These are phyloP conservation scores for Poteriospumella lacustris DNA, from an alignment of 108 stramenopile species.

Conservation along the genomic window DNA sequence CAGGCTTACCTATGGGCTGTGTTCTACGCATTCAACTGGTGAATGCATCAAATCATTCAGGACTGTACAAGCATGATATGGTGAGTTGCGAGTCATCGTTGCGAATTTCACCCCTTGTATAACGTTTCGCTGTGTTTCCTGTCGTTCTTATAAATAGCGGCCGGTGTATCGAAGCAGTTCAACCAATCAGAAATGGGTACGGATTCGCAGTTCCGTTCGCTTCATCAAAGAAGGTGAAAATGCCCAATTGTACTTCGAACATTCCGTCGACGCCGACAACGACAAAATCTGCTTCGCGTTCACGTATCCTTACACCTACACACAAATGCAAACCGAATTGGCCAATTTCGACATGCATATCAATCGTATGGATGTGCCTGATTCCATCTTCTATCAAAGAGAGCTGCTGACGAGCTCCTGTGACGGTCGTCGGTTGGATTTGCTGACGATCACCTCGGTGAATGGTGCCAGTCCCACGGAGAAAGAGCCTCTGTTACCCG, in stretches of 20 bases:
- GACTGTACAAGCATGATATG: constrained; percentile 29
- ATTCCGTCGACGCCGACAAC: background rate
- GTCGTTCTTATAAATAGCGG: background rate
- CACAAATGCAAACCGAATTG: constrained; percentile 9
- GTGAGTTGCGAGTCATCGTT: no score
- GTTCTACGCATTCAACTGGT: constrained; percentile 20
- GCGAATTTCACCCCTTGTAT: no score
- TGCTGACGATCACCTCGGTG: constrained; percentile 43
- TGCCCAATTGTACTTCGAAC: constrained; percentile 17
- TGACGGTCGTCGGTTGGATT: constrained; percentile 54
- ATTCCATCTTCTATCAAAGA: constrained; percentile 54
- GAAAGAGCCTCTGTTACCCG: background rate
- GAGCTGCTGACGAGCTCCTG: constrained; percentile 46
- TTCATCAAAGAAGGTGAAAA: background rate
- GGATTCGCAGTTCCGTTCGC: constrained; percentile 19
- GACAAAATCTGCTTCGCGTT: constrained; percentile 15
- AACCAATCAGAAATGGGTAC: constrained; percentile 24
- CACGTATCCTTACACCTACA: constrained; percentile 27
- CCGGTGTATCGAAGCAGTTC: constrained; percentile 10
- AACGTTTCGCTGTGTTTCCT: no score
- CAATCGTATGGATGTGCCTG: background rate
- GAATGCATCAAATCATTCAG: background rate
- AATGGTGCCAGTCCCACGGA: background rate
- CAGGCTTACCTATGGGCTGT: constrained; percentile 20
- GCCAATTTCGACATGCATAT: background rate